These are phyloP conservation scores for Sinapis alba DNA, from an alignment of 441 rosid species.

Conservation along the genomic window DNA sequence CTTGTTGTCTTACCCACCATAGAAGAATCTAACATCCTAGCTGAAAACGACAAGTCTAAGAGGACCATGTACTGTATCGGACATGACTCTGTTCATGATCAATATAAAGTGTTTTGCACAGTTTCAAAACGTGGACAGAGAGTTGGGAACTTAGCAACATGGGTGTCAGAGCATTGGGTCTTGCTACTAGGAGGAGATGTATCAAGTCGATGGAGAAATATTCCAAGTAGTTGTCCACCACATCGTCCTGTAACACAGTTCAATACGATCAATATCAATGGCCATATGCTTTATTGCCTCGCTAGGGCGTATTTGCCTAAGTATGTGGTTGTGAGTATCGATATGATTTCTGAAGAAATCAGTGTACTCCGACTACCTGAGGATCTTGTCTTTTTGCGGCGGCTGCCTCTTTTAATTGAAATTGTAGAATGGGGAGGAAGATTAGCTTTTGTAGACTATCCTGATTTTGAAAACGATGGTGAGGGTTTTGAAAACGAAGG, in stretches of 20 bases:
- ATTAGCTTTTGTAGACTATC: background rate
- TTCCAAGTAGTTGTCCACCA: background rate
- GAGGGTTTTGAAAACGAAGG: background rate
- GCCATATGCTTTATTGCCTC: slow-evolving; percentile 8
- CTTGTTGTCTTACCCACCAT: slow-evolving; percentile 22
- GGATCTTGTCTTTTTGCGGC: background rate
- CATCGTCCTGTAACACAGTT: background rate
- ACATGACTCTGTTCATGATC: slow-evolving; percentile 6
- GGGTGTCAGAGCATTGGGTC: slow-evolving; percentile 18
- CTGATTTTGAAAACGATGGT: background rate
- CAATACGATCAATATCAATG: background rate
- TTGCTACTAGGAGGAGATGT: slow-evolving; percentile 2
- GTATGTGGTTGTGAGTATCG: slow-evolving; percentile 3
- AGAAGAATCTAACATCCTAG: slow-evolving; percentile 3
- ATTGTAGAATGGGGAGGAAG: background rate
- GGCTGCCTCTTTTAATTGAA: background rate
- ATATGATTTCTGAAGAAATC: slow-evolving; percentile 20
- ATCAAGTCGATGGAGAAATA: slow-evolving; percentile 2
- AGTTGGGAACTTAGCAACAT: background rate
- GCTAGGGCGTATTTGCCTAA: background rate
- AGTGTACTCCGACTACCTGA: background rate
- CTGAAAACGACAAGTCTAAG: background rate
- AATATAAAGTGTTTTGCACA: slow-evolving; percentile 24
- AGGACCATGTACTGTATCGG: background rate
- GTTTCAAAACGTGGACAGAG: background rate